Evolutionary conservation across 2,329 filamentous ascomycete species (phyloP).

Genomic region (Didymella pinodella): DNA sequence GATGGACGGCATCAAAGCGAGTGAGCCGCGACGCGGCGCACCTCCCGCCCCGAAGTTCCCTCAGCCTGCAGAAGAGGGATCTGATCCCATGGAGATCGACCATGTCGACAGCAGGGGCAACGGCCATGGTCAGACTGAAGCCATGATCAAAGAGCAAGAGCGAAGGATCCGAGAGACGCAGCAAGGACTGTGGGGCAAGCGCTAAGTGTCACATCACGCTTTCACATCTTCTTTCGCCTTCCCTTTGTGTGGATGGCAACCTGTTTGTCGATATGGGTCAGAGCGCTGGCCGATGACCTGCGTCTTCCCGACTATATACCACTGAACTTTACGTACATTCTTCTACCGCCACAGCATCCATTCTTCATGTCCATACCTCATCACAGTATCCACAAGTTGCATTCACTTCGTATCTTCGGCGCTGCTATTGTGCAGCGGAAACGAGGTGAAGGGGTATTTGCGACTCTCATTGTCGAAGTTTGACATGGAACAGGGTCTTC

Average conservation of each 20-base stretch:
- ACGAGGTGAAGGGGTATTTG: neutral
- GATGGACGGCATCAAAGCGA: conserved; percentile 68
- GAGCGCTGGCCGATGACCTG: conserved; percentile 13
- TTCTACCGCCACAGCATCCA: neutral
- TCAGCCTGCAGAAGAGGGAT: conserved; percentile 43
- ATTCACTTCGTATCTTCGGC: neutral
- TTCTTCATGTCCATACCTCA: neutral
- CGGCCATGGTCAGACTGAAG: conserved; percentile 67
- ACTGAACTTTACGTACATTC: conserved; percentile 1
- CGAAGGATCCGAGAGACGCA: conserved; percentile 66
- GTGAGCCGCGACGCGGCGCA: conserved; percentile 58
- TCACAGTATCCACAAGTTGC: neutral
- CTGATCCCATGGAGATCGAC: conserved; percentile 55
- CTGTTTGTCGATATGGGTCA: conserved; percentile 8
- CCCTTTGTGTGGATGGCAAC: neutral
- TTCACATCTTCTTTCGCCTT: neutral
- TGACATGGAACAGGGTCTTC: neutral
- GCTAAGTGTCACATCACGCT: conserved; percentile 22
- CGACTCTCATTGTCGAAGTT: neutral
- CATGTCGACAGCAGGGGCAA: conserved; percentile 65
- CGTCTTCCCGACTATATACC: conserved; percentile 16
- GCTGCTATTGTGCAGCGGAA: neutral
- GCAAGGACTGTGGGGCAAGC: conserved; percentile 62
- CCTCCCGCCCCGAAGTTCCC: conserved; percentile 43
- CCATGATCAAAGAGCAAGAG: conserved; percentile 68